Percentiles rank a stretch among this genome's conserved stretches.
These are phyloP conservation scores for Astragalus membranaceus DNA, from an alignment of 306 rosid species.

Conservation along the genomic window DNA sequence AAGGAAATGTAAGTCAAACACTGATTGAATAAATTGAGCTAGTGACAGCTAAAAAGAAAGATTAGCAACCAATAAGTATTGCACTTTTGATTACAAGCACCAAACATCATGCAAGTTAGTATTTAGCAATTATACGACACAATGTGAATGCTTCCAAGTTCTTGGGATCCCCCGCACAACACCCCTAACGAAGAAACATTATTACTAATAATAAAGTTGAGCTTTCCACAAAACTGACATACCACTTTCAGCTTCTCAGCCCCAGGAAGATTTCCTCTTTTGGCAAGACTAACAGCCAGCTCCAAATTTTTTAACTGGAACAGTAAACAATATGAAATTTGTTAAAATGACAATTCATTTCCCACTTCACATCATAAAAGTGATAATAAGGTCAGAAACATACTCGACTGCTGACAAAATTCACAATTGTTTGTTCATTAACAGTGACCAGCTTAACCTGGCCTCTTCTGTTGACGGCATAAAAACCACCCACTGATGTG, in stretches of 20 bases:
- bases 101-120: neutral
- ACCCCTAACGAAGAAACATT: neutral
- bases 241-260: constrained; percentile 79
- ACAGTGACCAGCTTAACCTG: constrained; percentile 98
- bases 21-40: neutral
- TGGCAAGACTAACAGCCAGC: constrained; percentile 97
- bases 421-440: constrained; percentile 90
- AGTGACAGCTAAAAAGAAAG: neutral
- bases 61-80: neutral
- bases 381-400: constrained; percentile 27
- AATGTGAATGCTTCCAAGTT: neutral
- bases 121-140: too few relatives aligned
- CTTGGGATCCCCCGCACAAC: neutral
- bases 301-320: constrained; percentile 92
- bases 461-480: constrained; percentile 90
- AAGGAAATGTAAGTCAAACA: neutral
- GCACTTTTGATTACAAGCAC: neutral
- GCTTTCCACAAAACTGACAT: constrained; percentile 15
- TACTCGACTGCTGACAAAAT: constrained; percentile 95
- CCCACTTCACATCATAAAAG: constrained; percentile 8
- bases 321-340: constrained; percentile 2
- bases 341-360: neutral
- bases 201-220: neutral
- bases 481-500: constrained; percentile 84
- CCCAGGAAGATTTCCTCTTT: constrained; percentile 99